These are phyloP conservation scores for Penicilliopsis zonata DNA, from an alignment of 495 filamentous ascomycete genomes.

Conservation along the genomic window DNA sequence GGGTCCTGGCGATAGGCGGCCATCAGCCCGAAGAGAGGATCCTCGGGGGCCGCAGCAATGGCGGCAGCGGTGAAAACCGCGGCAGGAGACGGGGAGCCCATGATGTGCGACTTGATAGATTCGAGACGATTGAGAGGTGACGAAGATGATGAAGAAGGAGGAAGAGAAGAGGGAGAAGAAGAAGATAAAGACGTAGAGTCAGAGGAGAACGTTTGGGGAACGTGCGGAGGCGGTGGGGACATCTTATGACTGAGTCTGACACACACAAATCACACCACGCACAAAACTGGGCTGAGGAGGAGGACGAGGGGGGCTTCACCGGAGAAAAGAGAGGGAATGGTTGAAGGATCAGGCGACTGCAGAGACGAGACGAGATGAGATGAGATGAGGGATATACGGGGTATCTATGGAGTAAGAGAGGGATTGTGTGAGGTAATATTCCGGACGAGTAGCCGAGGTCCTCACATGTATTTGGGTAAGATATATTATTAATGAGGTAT, in stretches of 20 bases:
- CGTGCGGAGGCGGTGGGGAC: constrained; percentile 4
- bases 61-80: constrained; percentile 65
- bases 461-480: no score
- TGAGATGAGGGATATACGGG: no score
- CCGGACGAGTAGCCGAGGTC: no score
- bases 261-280: no score
- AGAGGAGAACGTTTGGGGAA: neutral
- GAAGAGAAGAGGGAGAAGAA: constrained; percentile 11
- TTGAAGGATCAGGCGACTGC: no score
- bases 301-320: constrained; percentile 15
- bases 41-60: constrained; percentile 86
- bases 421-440: no score
- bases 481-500: no score
- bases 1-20: constrained; percentile 76
- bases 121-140: constrained; percentile 25
- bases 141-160: constrained; percentile 6
- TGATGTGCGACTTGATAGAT: constrained; percentile 33
- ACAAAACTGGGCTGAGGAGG: no score
- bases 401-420: no score
- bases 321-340: constrained; percentile 4
- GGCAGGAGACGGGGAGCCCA: constrained; percentile 37
- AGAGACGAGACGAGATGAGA: no score
- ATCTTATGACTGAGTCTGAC: constrained; percentile 10
- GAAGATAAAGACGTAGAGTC: constrained; percentile 6
- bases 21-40: constrained; percentile 91